Evolutionary conservation across 345 rosid genomes (phyloP), one percentile per base, ranked within the genome.

Genomic region (Diplotaxis tenuifolia): DNA sequence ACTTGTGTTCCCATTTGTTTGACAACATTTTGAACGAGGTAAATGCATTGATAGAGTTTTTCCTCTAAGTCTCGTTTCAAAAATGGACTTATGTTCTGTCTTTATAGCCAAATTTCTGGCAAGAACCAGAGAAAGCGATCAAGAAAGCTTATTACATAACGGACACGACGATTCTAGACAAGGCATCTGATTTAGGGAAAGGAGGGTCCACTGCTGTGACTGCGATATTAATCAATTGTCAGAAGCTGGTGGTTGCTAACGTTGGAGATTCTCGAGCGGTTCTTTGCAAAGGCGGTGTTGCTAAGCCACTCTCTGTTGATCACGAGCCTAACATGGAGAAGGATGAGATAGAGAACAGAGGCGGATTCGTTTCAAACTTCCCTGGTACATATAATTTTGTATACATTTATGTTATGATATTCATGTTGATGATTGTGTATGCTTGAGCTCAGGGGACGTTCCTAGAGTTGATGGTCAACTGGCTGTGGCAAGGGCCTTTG

Each of bases 141-240:
- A 82, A 80, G 82, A 85, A 74, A 74, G 97, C 89, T 47, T 91
- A 95, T 80, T 80, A 74, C 31, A 75, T 85, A 36, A 95, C 94
- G 0, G 96, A 92, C 72, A 68, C 75, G 7, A 65, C 56, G 6
- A 92, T 95, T 79, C 70, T 92, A 53, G 94, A 92, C 27, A 82
- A 86, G 72, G 88, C 92, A 19, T 73, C 75, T 62, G 89, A 90
- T 70, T 77, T 92, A 65, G 96, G 99, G 40, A 85, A 55, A 79
- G 99, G 99, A 1, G 97, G 99, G 52, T 95, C 99, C 1, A 95
- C 99, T 58, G 97, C 97, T 27, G 96, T 95, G 19, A 95, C 99
- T 11, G 94, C 89, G 5, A 92, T 95, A 57, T 70, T 95, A 15
- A 88, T 92, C 72, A 86, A 88, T 58, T 81, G 96, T 57, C 82